Evolutionary conservation across 345 rosid species (phyloP).

Genomic region (Ricinus communis): DNA sequence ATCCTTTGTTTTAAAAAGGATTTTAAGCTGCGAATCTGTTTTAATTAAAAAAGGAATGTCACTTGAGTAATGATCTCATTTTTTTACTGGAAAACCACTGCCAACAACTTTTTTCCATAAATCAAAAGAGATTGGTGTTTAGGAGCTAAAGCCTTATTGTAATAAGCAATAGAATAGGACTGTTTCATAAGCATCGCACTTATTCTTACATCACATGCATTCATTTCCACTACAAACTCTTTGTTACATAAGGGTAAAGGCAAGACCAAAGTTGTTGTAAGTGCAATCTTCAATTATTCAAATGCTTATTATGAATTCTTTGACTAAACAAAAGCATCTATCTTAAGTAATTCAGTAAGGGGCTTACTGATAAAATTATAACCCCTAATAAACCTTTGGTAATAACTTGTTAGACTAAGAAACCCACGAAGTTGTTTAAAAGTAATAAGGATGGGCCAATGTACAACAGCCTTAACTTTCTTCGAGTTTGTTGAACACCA

Average conservation of each 20-base stretch:
- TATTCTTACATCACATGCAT: neutral
- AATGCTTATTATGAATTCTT: neutral
- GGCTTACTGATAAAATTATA: neutral
- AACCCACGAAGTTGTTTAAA: neutral
- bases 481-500: too few species aligned
- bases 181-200: neutral
- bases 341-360: neutral
- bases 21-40: neutral
- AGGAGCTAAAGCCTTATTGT: neutral
- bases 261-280: neutral
- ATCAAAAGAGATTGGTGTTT: neutral
- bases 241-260: neutral
- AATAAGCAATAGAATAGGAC: neutral
- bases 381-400: neutral
- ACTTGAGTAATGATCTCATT: neutral
- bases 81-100: neutral
- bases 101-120: conserved; percentile 9
- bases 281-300: neutral
- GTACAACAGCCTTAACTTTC: too few species aligned
- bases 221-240: too few species aligned
- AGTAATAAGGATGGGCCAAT: neutral
- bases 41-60: neutral
- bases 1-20: neutral
- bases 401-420: neutral
- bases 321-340: neutral